Evolutionary conservation across 805 yeast genomes (phyloP), one percentile per base, ranked within the genome.

Genomic region (Candida silvicultrix): DNA sequence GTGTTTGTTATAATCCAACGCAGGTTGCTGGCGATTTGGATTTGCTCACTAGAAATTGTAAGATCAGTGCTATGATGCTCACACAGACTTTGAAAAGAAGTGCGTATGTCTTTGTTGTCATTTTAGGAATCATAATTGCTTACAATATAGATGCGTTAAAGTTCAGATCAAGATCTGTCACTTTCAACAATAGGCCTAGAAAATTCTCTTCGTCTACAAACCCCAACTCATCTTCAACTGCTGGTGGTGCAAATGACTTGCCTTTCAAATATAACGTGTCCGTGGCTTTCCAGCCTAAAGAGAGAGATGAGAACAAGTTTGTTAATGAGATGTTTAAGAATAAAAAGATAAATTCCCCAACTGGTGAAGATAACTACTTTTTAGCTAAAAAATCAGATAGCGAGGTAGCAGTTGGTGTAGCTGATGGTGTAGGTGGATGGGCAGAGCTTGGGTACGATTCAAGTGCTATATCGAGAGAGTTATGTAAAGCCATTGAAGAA

Each of bases 391-490:
- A 29, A 38, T 28, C 20, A 15, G 66, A 66, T 25, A 46, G 52
- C 4, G 50, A 55, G 1, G 50, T 83, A 0, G 77, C 84, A 5
- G 73, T 81, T n/a, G 95, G 92, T 20, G 94, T 86, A 4, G 85
- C 97, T 6, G 99, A 92, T 66, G 99, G 99, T 14, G 98, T 94
- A 4, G 98, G 98, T 15, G 98, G 98, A 3, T 92, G 98, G 97
- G 78, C 86, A 1, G 94, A 87, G 49, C 83, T 86, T 41, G 97
- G 97, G 0, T 85, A 80, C 56, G 97, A 92, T 62, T 86, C 96
- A 2, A 77, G 89, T 47, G 92, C 92, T 8, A 86, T 92, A 49
- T 82, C 94, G 37, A 73, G 95, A 54, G 94, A 87, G 55, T 67
- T 92, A 36, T 84, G 96, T 52, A 66, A 66, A 6, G 69, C 78